Base-by-base conservation (phyloP, 2,329 filamentous ascomycete genomes). In the Pseudogymnoascus verrucosus region DNA sequence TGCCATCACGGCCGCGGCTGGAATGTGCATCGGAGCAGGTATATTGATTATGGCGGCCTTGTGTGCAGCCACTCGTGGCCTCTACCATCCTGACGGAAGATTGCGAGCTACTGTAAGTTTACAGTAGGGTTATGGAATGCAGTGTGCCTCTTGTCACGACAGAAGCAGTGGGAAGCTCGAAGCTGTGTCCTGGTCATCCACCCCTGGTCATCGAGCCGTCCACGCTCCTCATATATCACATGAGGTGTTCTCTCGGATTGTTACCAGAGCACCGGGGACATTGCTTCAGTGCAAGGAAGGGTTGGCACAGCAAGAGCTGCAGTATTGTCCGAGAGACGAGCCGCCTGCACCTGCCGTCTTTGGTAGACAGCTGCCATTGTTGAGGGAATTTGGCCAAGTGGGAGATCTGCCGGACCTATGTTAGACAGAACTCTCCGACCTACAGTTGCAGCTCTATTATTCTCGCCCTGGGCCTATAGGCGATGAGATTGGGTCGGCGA, bases 251-350 rank as follows among this genome's bases (percentile, higher is more conserved):
- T 54, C 47, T 54, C 47, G 26, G 47, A 34, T 54, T 34, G 47
- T 54, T 54, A 54, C 47, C 47, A 54, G 14, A 34, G 47, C 26
- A 31, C 21, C 23, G 44, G 44, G 14, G 44, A 12, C 44, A 28
- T 54, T 5, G 14, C 44, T 54, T 54, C 44, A 31, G 23, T 54
- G 23, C 23, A 14, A 54, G 42, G 42, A 21, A 47, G 44, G 44
- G 44, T 31, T 54, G 47, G 26, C 47, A 8, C 47, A 28, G 47
- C 26, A 54, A 31, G n/a, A 54, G 47, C 26, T 54, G 47, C 47
- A 54, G 47, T 54, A 54, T 54, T 54, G 47, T 54, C 47, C 47
- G 47, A 54, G 47, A 54, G 47, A 54, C 47, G 47, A 54, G 47
- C 47, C 26, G 26, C n/a, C 8, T 28, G 42, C 26, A 54, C 47